Conservation (phyloP, 202 grass and related monocot species). For the Cymbopogon flexuosus region DNA sequence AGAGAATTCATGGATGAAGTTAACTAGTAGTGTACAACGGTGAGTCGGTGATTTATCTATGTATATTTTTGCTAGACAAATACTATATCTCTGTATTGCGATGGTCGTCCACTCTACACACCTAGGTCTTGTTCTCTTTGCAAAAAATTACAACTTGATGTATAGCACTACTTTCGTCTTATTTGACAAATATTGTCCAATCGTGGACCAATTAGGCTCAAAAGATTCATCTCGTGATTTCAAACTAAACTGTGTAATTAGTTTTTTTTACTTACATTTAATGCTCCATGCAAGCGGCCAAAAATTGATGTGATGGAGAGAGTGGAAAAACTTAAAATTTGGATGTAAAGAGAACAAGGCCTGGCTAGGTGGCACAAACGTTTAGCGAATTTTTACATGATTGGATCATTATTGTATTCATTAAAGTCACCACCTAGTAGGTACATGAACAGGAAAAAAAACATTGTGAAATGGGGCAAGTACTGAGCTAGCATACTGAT, state of each 20-base stretch:
- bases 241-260: no score
- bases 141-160: no score
- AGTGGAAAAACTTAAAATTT: no score
- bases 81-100: neutral
- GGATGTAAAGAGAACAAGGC: no score
- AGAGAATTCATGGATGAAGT: neutral
- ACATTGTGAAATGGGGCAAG: neutral
- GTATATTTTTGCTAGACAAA: neutral
- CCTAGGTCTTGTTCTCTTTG: neutral
- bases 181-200: no score
- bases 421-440: neutral
- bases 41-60: neutral
- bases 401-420: neutral
- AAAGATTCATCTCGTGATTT: no score
- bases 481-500: neutral
- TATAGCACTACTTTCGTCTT: no score
- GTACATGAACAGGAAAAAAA: neutral
- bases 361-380: neutral
- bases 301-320: no score
- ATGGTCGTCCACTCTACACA: neutral
- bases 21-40: neutral
- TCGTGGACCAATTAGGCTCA: no score
- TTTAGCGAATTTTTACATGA: neutral
- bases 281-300: no score
- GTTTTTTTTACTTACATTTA: no score